Conservation (phyloP, 139 green algal species). For the Coelastrella sp. region DNA sequence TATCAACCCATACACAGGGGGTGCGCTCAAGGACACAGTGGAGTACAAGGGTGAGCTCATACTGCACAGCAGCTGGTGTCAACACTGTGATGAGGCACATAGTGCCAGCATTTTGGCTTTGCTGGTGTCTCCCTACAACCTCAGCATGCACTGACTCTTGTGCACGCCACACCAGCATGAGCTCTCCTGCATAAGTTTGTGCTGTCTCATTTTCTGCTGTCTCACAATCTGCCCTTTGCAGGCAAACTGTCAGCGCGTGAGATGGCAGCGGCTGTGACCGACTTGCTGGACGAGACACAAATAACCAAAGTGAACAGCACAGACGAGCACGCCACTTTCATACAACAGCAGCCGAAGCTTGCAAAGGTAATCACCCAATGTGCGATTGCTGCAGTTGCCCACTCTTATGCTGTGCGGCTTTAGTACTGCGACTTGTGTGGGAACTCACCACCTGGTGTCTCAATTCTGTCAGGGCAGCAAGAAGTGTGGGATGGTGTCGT, state of each 20-base stretch:
- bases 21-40: neutral
- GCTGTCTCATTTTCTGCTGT: neutral
- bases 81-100: neutral
- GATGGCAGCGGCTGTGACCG: conserved; percentile 11
- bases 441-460: too few species aligned
- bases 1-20: conserved; percentile 36
- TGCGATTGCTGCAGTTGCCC: too few species aligned
- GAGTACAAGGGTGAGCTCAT: conserved; percentile 21
- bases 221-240: neutral
- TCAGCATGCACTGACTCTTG: too few species aligned
- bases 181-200: neutral
- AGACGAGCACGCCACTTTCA: neutral
- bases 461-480: too few species aligned
- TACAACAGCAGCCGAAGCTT: conserved; percentile 25
- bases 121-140: too few species aligned
- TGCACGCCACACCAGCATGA: neutral
- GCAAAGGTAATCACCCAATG: conserved; percentile 4
- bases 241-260: neutral
- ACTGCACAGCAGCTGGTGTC: neutral
- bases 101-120: neutral
- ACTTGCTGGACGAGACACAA: conserved; percentile 9
- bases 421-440: too few species aligned
- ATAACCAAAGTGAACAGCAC: conserved; percentile 5
- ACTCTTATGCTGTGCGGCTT: neutral
- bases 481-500: neutral